A percentile compares a stretch with the other conserved stretches of the same genome.
phyloP scores from a whole-genome alignment of 2,329 filamentous ascomycete species.

The Fonsecaea erecta region DNA sequence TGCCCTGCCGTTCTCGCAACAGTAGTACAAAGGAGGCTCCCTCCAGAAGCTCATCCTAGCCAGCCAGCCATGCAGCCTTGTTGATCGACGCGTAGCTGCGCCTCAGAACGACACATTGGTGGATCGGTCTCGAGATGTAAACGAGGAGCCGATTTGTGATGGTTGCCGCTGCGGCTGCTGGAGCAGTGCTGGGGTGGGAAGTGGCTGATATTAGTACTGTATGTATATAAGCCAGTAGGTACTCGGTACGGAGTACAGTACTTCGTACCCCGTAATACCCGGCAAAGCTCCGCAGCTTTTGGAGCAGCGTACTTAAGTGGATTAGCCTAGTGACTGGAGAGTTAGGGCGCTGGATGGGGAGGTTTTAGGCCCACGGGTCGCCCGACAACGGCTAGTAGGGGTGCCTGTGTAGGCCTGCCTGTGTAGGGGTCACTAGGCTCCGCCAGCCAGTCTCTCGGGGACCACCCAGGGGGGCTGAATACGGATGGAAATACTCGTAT shows the following conservation, averaged over 20 bases:
- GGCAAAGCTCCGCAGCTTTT: neutral
- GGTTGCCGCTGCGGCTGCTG: neutral
- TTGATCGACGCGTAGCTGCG: slow-evolving; percentile 3
- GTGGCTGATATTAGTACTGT: slow-evolving; percentile 4
- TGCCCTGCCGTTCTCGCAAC: neutral
- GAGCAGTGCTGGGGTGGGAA: too few relatives aligned
- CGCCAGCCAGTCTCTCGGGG: too few relatives aligned
- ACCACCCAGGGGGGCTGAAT: too few relatives aligned
- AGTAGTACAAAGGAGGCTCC: neutral
- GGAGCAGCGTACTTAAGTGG: slow-evolving; percentile 1
- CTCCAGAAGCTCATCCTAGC: neutral
- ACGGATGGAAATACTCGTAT: too few relatives aligned
- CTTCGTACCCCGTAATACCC: neutral
- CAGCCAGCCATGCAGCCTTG: neutral
- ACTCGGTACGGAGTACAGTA: too few relatives aligned
- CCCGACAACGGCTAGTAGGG: neutral
- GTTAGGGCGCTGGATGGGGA: neutral
- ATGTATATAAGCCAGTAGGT: too few relatives aligned
- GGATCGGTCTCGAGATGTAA: neutral
- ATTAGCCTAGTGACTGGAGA: neutral
- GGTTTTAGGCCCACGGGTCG: neutral
- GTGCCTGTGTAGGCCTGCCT: too few relatives aligned
- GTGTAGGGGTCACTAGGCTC: too few relatives aligned
- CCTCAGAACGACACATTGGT: neutral
- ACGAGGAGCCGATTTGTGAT: neutral